Base-by-base conservation (phyloP, 164 flowering plant genomes). In the Magnolia officinalis region DNA sequence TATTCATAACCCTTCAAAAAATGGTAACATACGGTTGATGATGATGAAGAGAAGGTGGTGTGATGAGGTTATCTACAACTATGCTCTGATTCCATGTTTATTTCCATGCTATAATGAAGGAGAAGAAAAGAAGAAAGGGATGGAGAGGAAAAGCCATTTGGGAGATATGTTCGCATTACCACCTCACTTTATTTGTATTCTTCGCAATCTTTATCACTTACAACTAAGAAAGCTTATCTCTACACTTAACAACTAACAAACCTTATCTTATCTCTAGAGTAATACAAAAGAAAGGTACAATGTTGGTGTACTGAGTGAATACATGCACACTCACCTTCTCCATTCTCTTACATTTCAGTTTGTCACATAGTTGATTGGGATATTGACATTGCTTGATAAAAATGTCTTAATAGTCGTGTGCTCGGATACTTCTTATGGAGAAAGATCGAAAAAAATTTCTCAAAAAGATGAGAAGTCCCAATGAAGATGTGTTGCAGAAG, bases 341-440 rank as follows among this genome's bases (percentile, higher is more conserved):
- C 37, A 18, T 5, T 13, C 21, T 29, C 61, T 37, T 0, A 29
- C 19, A 24, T 23, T 5, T 63, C 10, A 26, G 7, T 74, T 26
- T 26, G 4, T 8, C 13, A 6, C 9, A 24, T 24, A n/a, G 24
- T 73, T 73, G 8, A 14, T 59, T 55, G 49, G 16, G 19, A 45
- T 31, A 55, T 31, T 19, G 18, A 64, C 19, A 8, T 21, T 45
- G 19, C 11, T n/a, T 58, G 1, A 11, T 75, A 37, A 37, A 50
- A 37, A 6, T 72, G 52, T 80, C 26, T 74, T 71, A 50, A 71
- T 83, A 95, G 99, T 85, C 82, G 29, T 96, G 99, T 83, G 85
- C 96, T 72, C 86, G 90, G 74, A 72, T 94, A 80, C 95, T 96
- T 79, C 80, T 94, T 76, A 82, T 80, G 6, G 99, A 96, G 75